Evolutionary conservation across 2,329 filamentous ascomycete species (phyloP), one percentile per base, ranked within the genome.

Genomic region (Sarocladiaceae sp.): DNA sequence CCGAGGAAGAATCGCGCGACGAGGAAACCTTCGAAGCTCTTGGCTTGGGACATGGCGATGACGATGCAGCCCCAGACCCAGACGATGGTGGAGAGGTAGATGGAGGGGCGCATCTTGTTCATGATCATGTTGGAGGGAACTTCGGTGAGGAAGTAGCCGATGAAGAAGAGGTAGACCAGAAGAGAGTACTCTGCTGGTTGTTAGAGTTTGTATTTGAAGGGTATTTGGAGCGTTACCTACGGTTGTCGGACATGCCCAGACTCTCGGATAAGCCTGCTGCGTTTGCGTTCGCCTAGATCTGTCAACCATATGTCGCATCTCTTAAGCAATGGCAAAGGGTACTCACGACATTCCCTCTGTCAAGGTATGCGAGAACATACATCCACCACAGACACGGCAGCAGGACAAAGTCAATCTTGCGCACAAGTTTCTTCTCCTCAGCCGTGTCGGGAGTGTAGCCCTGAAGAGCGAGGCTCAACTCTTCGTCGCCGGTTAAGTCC

Each of bases 21-120:
- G 13, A 77, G 60, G 2, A 78, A 7, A 65, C 61, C 73, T 78
- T 29, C 46, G 37, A 42, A 64, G 69, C 39, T 52, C 8, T 75
- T 60, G 40, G 76, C 69, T 2, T 64, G 67, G 3, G 73, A 73
- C 72, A 80, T 80, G 53, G 70, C 66, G 7, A 72, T 74, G 8
- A 72, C 55, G 13, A 55, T 52, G 39, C 52, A 25, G 42, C 55
- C 55, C 55, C 57, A 58, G 10, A 26, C 51, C 15, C 35, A 50
- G 20, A 50, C 52, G 50, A 57, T 56, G 48, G 51, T 52, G 17
- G 54, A 40, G 10, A 57, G 50, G 28, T 50, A 57, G 17, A 64
- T 59, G 10, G 65, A 67, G 0, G 71, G 71, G 0, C 58, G 64
- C 51, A 76, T 57, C 23, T 66, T 58, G 51, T 70, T 69, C 37